These are phyloP conservation scores for Alternaria brassicae DNA, from an alignment of 2,329 filamentous ascomycete genomes.

Conservation along the genomic window DNA sequence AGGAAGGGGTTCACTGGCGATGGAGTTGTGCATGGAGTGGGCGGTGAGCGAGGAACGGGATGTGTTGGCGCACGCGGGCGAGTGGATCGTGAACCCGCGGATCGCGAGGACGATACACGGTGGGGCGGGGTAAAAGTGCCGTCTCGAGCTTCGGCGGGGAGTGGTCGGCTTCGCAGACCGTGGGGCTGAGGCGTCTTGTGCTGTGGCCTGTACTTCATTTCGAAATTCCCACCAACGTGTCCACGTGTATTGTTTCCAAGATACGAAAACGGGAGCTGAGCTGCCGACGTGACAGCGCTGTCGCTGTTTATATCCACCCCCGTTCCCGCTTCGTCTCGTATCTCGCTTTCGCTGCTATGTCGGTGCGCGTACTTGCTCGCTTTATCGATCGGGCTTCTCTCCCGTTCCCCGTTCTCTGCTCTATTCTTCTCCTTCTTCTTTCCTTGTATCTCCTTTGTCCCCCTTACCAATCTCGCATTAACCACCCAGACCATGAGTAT, in stretches of 20 bases:
- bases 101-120: not conserved
- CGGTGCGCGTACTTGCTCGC: slow-evolving; percentile 17
- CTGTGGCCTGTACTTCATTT: not conserved
- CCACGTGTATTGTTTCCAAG: not conserved
- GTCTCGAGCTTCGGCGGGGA: not conserved
- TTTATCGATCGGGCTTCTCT: slow-evolving; percentile 23
- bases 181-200: not conserved
- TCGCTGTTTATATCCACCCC: not conserved
- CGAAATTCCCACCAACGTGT: not conserved
- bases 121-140: not conserved
- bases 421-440: not conserved
- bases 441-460: not conserved
- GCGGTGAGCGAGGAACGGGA: not conserved
- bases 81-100: not conserved
- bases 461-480: slow-evolving; percentile 1
- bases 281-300: not conserved
- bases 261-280: not conserved
- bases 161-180: not conserved
- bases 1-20: slow-evolving; percentile 1
- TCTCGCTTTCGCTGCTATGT: not conserved
- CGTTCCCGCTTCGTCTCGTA: not conserved
- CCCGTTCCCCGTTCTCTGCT: not conserved
- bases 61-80: not conserved
- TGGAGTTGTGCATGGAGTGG: not conserved
- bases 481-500: slow-evolving; percentile 20